These are phyloP conservation scores for Pezicula rhizophila DNA, from an alignment of 2,329 filamentous ascomycete genomes.

Conservation along the genomic window DNA sequence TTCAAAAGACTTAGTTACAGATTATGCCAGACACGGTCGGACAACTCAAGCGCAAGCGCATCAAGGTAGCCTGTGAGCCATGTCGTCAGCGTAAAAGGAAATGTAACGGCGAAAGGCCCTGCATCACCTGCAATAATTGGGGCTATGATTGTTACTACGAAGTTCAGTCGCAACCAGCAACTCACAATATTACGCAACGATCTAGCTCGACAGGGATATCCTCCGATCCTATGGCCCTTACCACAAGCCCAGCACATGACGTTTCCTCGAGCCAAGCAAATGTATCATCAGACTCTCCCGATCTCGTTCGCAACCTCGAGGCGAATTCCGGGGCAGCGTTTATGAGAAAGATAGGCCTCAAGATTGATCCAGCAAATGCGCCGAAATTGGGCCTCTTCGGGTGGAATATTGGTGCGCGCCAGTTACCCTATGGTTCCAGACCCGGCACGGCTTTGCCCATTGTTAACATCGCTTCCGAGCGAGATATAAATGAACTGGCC, in stretches of 20 bases:
- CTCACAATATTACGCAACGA: not conserved
- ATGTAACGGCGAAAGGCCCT: not conserved
- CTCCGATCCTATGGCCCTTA: not conserved
- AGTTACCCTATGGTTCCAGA: too few species aligned
- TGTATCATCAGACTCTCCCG: too few species aligned
- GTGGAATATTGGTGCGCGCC: not conserved
- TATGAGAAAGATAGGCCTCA: not conserved
- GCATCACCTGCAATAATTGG: not conserved
- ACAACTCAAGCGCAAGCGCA: too few species aligned
- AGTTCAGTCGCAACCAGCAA: not conserved
- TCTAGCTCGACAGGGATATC: not conserved
- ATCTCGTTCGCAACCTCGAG: not conserved
- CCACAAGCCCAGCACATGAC: not conserved
- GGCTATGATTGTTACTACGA: not conserved
- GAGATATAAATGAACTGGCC: constrained; percentile 3
- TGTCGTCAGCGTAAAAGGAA: not conserved
- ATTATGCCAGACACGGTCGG: too few species aligned
- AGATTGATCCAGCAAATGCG: not conserved
- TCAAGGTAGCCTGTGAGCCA: not conserved
- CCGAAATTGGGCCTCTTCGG: not conserved
- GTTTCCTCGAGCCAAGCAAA: not conserved
- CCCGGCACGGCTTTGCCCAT: not conserved
- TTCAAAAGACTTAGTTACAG: too few species aligned
- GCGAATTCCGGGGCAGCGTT: not conserved
- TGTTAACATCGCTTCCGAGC: not conserved